A percentile compares a stretch with the other conserved stretches of the same genome.
Conservation (phyloP, 1,284 basidiomycete genomes). For the Leccinum ponderosum region DNA sequence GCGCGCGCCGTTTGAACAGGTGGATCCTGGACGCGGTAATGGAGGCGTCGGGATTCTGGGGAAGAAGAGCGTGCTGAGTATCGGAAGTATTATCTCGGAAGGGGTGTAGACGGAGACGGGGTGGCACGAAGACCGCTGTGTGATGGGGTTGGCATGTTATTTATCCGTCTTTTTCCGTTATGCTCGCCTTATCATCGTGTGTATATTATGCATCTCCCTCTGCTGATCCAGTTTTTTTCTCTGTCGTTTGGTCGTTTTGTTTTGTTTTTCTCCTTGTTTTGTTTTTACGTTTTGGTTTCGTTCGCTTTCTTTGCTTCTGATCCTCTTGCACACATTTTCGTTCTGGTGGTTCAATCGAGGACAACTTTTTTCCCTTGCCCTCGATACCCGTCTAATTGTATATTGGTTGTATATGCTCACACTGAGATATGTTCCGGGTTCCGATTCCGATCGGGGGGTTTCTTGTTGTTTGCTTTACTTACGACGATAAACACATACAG, state of each 20-base stretch:
- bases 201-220: background rate
- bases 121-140: background rate
- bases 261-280: background rate
- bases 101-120: constrained; percentile 14
- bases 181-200: background rate
- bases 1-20: constrained; percentile 30
- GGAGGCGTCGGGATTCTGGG: constrained; percentile 24
- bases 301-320: background rate
- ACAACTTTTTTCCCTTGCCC: background rate
- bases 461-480: background rate
- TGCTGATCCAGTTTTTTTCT: background rate
- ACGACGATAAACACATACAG: no score
- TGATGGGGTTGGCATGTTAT: background rate
- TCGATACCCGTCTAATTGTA: constrained; percentile 6
- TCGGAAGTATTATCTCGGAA: constrained; percentile 69
- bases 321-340: background rate
- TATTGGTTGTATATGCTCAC: constrained; percentile 13
- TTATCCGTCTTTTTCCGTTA: background rate
- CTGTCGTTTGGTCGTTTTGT: background rate
- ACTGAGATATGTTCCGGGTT: background rate
- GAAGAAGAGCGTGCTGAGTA: constrained; percentile 70
- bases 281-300: background rate
- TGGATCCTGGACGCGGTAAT: constrained; percentile 29
- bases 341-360: constrained; percentile 1
- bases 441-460: background rate